phyloP scores from a whole-genome alignment of 139 green algal species.

The Mesotaenium endlicherianum region DNA sequence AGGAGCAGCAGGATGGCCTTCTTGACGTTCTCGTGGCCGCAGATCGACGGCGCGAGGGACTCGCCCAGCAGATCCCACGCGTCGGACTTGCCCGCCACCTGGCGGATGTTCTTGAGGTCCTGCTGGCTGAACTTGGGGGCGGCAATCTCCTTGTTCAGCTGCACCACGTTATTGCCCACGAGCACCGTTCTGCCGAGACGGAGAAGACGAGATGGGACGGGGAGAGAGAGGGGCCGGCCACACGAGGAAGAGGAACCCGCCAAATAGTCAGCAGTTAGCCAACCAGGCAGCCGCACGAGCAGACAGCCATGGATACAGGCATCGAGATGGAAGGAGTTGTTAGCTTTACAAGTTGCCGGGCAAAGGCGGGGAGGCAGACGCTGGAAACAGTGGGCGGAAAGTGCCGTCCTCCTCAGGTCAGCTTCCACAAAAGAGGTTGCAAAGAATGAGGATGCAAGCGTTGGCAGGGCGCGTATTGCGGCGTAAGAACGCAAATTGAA shows the following conservation, averaged over 20 bases:
- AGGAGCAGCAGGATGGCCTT: slow-evolving; percentile 77
- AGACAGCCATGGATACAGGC: too few relatives aligned
- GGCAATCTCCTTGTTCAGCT: slow-evolving; percentile 28
- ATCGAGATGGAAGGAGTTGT: too few relatives aligned
- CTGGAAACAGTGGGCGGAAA: too few relatives aligned
- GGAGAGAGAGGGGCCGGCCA: not conserved
- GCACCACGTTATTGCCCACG: slow-evolving; percentile 48
- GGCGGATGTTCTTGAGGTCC: slow-evolving; percentile 59
- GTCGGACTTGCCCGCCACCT: slow-evolving; percentile 51
- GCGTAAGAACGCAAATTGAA: too few relatives aligned
- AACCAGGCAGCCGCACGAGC: too few relatives aligned
- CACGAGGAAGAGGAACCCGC: not conserved
- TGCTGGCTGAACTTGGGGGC: not conserved
- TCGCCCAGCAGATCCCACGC: slow-evolving; percentile 72
- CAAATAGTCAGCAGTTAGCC: too few relatives aligned
- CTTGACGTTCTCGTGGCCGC: slow-evolving; percentile 90
- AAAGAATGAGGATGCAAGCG: too few relatives aligned
- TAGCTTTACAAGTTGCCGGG: too few relatives aligned
- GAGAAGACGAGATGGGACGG: not conserved
- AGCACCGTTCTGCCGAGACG: slow-evolving; percentile 51
- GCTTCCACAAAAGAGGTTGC: too few relatives aligned
- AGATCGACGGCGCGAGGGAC: slow-evolving; percentile 94
- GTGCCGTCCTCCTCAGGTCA: too few relatives aligned
- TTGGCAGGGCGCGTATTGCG: too few relatives aligned
- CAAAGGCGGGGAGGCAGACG: too few relatives aligned